phyloP scores from a whole-genome alignment of 129 eudicot species.

The Pseudognaphalium luteoalbum region DNA sequence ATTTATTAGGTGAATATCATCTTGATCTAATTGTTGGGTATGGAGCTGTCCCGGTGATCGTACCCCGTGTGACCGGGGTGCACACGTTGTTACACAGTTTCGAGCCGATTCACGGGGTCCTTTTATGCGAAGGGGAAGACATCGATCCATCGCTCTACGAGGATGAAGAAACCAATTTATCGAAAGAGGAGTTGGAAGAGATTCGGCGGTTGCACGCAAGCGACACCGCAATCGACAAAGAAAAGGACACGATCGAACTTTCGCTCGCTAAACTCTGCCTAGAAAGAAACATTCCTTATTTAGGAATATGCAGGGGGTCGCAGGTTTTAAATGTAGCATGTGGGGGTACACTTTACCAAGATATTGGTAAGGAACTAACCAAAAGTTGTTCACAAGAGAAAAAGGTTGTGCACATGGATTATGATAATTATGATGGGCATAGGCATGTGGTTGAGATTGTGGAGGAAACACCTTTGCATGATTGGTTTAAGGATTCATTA shows the following conservation, averaged over 20 bases:
- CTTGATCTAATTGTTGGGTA: slow-evolving; percentile 85
- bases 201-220: slow-evolving; percentile 58
- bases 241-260: slow-evolving; percentile 80
- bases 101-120: slow-evolving; percentile 95
- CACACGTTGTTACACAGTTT: slow-evolving; percentile 76
- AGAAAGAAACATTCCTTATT: slow-evolving; percentile 82
- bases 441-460: slow-evolving; percentile 68
- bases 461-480: slow-evolving; percentile 66
- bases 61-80: slow-evolving; percentile 84
- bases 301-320: slow-evolving; percentile 94
- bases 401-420: slow-evolving; percentile 73
- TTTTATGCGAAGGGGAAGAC: slow-evolving; percentile 96
- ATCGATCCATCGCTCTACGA: slow-evolving; percentile 79
- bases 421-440: slow-evolving; percentile 86
- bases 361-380: slow-evolving; percentile 62
- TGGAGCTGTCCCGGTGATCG: slow-evolving; percentile 93
- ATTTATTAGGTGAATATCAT: slow-evolving; percentile 76
- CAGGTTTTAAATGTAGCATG: slow-evolving; percentile 89
- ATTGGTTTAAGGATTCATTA: slow-evolving; percentile 74
- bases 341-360: slow-evolving; percentile 88
- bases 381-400: slow-evolving; percentile 32
- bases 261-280: slow-evolving; percentile 79
- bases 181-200: slow-evolving; percentile 69
- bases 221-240: slow-evolving; percentile 87
- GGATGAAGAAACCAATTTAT: slow-evolving; percentile 42